phyloP scores from a whole-genome alignment of 257 asterid species.

The Solanum virginianum region DNA sequence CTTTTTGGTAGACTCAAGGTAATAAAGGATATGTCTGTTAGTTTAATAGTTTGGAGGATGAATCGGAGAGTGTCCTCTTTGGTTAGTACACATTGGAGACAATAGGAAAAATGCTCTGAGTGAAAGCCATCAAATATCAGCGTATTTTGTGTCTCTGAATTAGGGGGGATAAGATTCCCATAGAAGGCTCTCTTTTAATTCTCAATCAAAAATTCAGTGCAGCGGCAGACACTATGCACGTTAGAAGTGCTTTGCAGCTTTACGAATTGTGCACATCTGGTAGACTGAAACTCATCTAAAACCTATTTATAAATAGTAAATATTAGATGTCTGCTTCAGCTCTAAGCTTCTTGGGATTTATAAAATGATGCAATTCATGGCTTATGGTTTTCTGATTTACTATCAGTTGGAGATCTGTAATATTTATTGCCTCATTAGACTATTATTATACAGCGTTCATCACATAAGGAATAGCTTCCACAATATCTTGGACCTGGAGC shows the following conservation, averaged over 20 bases:
- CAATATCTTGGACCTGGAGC: not conserved
- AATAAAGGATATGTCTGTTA: not conserved
- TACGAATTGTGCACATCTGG: not conserved
- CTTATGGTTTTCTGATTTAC: not conserved
- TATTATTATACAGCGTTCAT: not conserved
- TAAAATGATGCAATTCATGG: not conserved
- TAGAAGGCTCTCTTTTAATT: not conserved
- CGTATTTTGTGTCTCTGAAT: not conserved
- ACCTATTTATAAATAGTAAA: not conserved
- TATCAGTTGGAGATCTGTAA: not conserved
- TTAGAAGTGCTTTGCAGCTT: not conserved
- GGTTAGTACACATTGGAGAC: not conserved
- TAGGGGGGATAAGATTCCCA: not conserved
- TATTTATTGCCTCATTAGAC: not conserved
- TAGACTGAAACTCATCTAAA: not conserved
- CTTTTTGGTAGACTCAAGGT: not conserved
- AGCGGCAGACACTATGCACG: not conserved
- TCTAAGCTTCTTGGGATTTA: not conserved
- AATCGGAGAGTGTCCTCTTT: not conserved
- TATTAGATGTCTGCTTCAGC: not conserved
- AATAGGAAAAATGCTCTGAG: not conserved
- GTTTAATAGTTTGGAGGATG: not conserved
- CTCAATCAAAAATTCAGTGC: not conserved
- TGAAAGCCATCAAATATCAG: not conserved
- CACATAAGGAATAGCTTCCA: not conserved